These are phyloP conservation scores for Globisporangium polare DNA, from an alignment of 352 stramenopile genomes.

Conservation along the genomic window DNA sequence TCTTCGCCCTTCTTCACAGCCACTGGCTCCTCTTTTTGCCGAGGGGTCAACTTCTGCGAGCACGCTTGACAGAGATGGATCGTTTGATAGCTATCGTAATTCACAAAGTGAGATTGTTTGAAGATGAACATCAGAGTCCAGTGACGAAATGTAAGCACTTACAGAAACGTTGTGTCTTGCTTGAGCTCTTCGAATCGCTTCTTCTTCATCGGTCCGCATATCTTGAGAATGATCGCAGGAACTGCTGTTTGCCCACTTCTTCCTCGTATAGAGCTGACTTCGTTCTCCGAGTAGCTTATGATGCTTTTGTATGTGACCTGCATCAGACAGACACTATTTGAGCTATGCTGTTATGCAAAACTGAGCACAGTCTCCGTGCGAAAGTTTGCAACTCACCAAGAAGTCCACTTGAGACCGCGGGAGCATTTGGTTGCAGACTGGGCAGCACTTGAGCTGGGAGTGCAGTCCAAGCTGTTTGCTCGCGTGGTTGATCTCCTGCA, in stretches of 20 bases:
- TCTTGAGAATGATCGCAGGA: slow-evolving; percentile 29
- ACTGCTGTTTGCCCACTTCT: slow-evolving; percentile 18
- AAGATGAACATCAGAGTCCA: neutral
- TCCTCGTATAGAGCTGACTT: slow-evolving; percentile 11
- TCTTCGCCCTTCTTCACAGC: neutral
- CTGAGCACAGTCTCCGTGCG: neutral
- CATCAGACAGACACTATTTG: neutral
- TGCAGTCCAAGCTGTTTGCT: slow-evolving; percentile 18
- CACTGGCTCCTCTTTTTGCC: neutral
- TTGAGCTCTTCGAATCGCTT: slow-evolving; percentile 44
- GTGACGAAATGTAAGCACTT: slow-evolving; percentile 7
- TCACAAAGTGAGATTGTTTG: neutral
- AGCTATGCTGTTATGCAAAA: neutral
- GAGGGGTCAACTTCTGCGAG: slow-evolving; percentile 25
- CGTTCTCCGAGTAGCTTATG: slow-evolving; percentile 30
- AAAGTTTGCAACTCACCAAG: slow-evolving; percentile 23
- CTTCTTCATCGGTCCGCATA: slow-evolving; percentile 26
- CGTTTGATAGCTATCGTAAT: slow-evolving; percentile 36
- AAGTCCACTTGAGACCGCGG: slow-evolving; percentile 38
- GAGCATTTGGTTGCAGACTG: slow-evolving; percentile 33
- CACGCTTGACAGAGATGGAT: slow-evolving; percentile 37
- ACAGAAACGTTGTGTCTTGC: slow-evolving; percentile 34
- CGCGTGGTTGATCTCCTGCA: slow-evolving; percentile 5
- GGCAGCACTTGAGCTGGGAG: slow-evolving; percentile 37
- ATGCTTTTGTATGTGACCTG: slow-evolving; percentile 45